Percentiles rank a stretch among this genome's conserved stretches.
phyloP scores from a whole-genome alignment of 2,329 filamentous ascomycete species.

The Fusarium compactum region DNA sequence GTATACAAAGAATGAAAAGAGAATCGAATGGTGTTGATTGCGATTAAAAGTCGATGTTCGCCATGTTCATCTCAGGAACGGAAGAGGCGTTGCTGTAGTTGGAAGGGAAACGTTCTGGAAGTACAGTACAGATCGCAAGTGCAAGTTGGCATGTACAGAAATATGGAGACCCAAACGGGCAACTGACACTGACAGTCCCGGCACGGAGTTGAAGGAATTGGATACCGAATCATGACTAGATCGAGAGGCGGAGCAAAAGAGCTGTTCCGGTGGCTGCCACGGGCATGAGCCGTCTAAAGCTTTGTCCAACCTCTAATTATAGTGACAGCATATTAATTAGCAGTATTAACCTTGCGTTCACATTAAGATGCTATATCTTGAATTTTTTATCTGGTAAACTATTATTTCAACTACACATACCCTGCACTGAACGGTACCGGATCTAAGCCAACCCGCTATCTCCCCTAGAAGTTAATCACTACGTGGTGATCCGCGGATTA shows the following conservation, averaged over 20 bases:
- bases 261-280: neutral
- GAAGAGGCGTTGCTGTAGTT: conserved; percentile 36
- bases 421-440: conserved; percentile 1
- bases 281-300: neutral
- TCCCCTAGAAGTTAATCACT: conserved; percentile 27
- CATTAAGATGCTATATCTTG: neutral
- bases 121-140: conserved; percentile 47
- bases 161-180: conserved; percentile 36
- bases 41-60: conserved; percentile 32
- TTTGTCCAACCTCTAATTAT: neutral
- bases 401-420: neutral
- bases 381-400: neutral
- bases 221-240: neutral
- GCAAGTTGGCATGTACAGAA: conserved; percentile 49
- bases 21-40: conserved; percentile 32
- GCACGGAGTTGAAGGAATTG: conserved; percentile 9
- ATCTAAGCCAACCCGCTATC: conserved; percentile 1
- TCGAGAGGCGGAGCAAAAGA: neutral
- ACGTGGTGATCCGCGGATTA: conserved; percentile 29
- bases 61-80: conserved; percentile 39
- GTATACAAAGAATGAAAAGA: conserved; percentile 44
- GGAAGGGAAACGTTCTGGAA: conserved; percentile 43
- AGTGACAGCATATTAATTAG: neutral
- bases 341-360: neutral
- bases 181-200: conserved; percentile 31